Evolutionary conservation across 106 monocot species (phyloP).

Genomic region (Alisma plantagoaquatica): DNA sequence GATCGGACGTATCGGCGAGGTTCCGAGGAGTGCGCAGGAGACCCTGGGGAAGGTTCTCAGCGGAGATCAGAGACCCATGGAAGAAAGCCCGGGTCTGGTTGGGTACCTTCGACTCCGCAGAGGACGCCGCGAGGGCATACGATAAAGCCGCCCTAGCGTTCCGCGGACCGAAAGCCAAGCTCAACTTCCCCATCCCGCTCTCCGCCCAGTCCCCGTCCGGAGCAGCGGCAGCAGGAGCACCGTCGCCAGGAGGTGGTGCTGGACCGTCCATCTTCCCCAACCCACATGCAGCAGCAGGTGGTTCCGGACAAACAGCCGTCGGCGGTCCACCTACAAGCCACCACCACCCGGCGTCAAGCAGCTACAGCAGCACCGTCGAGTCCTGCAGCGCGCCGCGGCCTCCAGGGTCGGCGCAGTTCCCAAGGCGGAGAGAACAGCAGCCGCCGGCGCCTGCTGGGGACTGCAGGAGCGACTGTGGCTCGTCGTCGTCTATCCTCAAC

Average conservation of each 20-base stretch:
- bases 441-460: conserved; percentile 8
- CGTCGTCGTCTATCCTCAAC: conserved; percentile 35
- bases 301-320: neutral
- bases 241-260: too few species aligned
- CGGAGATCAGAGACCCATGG: too few species aligned
- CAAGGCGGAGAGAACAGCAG: neutral
- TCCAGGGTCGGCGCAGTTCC: neutral
- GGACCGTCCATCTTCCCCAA: neutral
- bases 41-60: too few species aligned
- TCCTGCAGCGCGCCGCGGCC: conserved; percentile 43
- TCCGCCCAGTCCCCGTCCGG: neutral
- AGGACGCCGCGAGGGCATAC: conserved; percentile 61
- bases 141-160: conserved; percentile 50
- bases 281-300: neutral
- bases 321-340: too few species aligned
- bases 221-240: neutral
- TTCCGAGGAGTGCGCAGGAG: too few species aligned
- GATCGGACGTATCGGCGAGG: conserved; percentile 42
- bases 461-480: conserved; percentile 45
- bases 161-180: conserved; percentile 62
- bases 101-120: too few species aligned
- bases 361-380: conserved; percentile 53
- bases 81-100: conserved; percentile 64
- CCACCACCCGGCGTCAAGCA: conserved; percentile 32
- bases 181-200: conserved; percentile 34